phyloP scores from a whole-genome alignment of 345 rosid genomes.

The Noccaea bulbosa region DNA sequence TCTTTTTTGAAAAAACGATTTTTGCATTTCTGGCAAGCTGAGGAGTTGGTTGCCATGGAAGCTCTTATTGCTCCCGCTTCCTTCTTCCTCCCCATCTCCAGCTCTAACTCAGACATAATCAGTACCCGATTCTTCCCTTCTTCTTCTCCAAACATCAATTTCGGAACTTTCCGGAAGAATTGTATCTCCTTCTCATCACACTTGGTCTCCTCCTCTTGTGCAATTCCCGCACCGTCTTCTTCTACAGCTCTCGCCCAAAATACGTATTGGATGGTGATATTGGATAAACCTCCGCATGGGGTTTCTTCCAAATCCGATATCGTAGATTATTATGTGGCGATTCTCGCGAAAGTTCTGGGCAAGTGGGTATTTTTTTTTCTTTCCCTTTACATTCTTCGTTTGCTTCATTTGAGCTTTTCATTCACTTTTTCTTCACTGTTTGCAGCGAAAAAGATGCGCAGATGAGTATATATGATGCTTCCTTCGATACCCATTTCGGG shows the following conservation, averaged over 20 bases:
- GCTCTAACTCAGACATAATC: constrained; percentile 4
- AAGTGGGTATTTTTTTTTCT: constrained; percentile 47
- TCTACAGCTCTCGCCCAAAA: constrained; percentile 32
- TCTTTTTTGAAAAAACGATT: too few species aligned
- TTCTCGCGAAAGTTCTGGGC: constrained; percentile 60
- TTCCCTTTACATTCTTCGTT: neutral
- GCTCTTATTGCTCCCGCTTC: constrained; percentile 39
- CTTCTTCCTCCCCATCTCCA: constrained; percentile 23
- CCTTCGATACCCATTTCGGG: constrained; percentile 59
- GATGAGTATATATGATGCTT: constrained; percentile 71
- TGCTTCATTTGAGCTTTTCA: constrained; percentile 1
- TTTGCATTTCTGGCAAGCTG: neutral
- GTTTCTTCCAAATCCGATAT: constrained; percentile 55
- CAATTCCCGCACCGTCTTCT: constrained; percentile 39
- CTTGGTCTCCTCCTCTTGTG: constrained; percentile 39
- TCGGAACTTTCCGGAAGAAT: constrained; percentile 13
- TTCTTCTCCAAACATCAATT: constrained; percentile 14
- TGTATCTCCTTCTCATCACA: constrained; percentile 33
- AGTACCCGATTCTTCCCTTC: constrained; percentile 11
- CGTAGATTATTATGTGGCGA: constrained; percentile 62
- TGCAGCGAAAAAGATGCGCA: constrained; percentile 77
- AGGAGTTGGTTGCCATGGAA: constrained; percentile 36
- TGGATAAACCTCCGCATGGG: constrained; percentile 58
- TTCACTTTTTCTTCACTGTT: constrained; percentile 9
- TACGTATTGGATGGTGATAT: constrained; percentile 67